Conservation (phyloP, 2,329 filamentous ascomycete species). For the Fusarium liriodendri region DNA sequence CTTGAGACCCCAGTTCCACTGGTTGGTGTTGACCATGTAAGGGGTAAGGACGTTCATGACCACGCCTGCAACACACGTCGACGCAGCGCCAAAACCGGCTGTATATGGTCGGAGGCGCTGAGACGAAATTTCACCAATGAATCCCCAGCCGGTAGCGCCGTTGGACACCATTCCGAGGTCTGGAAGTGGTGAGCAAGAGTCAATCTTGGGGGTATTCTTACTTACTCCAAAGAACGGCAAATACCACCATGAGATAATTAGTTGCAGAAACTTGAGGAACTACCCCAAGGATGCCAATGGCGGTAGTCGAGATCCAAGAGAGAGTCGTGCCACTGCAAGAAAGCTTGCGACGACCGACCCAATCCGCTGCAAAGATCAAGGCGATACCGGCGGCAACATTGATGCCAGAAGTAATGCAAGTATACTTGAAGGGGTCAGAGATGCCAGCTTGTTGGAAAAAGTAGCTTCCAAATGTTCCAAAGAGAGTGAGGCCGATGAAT, state of each 20-base stretch:
- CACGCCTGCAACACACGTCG: constrained; percentile 39
- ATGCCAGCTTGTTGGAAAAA: constrained; percentile 51
- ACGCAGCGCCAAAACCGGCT: constrained; percentile 45
- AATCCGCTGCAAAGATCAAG: constrained; percentile 19
- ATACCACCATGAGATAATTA: constrained; percentile 21
- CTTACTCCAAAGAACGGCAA: constrained; percentile 29
- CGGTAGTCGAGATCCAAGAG: constrained; percentile 9
- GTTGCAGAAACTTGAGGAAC: constrained; percentile 8
- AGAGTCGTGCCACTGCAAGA: constrained; percentile 24
- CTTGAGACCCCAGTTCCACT: constrained; percentile 47
- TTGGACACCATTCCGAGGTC: constrained; percentile 17
- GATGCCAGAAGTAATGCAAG: constrained; percentile 32
- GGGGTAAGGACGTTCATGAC: constrained; percentile 43
- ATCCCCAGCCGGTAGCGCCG: constrained; percentile 42
- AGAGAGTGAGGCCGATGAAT: constrained; percentile 28
- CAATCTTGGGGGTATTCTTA: accelerated
- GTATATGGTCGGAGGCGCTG: constrained; percentile 49
- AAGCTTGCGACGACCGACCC: constrained; percentile 18
- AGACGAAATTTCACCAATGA: constrained; percentile 51
- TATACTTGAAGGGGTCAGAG: constrained; percentile 35
- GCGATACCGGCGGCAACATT: constrained; percentile 28
- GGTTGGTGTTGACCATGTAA: constrained; percentile 47
- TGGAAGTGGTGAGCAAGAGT: neutral
- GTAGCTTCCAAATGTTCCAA: constrained; percentile 63
- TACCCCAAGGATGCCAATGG: constrained; percentile 27